Percentiles rank a stretch among this genome's conserved stretches.
Conservation (phyloP, 2,329 filamentous ascomycete genomes). For the Aspergillus bombycis region DNA sequence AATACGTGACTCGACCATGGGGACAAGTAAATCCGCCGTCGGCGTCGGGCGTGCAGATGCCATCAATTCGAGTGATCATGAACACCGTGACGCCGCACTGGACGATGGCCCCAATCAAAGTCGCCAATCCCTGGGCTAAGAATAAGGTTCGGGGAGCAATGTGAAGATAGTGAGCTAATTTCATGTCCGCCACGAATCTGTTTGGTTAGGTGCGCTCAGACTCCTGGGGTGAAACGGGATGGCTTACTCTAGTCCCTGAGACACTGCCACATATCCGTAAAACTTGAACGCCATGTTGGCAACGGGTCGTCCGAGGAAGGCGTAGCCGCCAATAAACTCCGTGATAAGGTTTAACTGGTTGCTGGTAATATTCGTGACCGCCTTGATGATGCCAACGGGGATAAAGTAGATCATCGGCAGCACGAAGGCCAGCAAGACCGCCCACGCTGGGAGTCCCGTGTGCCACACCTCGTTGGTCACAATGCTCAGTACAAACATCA, state of each 20-base stretch:
- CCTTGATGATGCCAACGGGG: constrained; percentile 53
- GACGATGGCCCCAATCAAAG: constrained; percentile 52
- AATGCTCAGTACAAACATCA: constrained; percentile 42
- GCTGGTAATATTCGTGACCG: constrained; percentile 52
- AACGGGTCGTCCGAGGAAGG: constrained; percentile 50
- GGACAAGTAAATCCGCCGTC: constrained; percentile 64
- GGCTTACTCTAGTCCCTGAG: constrained; percentile 58
- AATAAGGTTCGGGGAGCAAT: constrained; percentile 55
- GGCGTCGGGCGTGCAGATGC: constrained; percentile 58
- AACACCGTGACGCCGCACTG: constrained; percentile 56
- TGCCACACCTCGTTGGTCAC: constrained; percentile 48
- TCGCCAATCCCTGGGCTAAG: constrained; percentile 54
- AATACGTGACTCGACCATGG: constrained; percentile 64
- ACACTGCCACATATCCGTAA: constrained; percentile 69
- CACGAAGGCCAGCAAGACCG: constrained; percentile 49
- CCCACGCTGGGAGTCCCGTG: constrained; percentile 51
- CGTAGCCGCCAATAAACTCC: constrained; percentile 54
- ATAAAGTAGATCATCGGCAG: constrained; percentile 52
- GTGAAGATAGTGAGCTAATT: constrained; percentile 58
- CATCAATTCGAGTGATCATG: constrained; percentile 50
- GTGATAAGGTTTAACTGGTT: constrained; percentile 53
- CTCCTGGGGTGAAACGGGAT: not conserved
- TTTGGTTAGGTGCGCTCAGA: not conserved
- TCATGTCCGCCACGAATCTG: constrained; percentile 68
- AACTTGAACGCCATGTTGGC: constrained; percentile 70